Conservation (phyloP, 306 rosid species). For the Gynostemma pentaphyllum region DNA sequence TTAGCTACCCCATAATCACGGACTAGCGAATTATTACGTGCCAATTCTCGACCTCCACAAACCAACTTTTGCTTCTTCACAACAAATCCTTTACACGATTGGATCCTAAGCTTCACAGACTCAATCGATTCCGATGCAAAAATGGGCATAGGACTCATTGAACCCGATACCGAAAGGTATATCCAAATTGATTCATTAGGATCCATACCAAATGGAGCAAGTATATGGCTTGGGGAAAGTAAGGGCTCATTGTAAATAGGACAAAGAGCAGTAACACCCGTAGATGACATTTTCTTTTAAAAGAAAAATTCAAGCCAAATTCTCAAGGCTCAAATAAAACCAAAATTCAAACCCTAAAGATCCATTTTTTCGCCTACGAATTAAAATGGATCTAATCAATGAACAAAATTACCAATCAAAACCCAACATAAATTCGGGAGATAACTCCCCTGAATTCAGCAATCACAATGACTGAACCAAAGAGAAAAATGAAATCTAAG, state of each 20-base stretch:
- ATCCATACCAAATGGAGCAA: conserved; percentile 24
- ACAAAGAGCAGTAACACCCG: conserved; percentile 52
- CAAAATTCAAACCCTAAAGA: conserved; percentile 25
- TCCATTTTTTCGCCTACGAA: conserved; percentile 16
- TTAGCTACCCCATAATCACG: conserved; percentile 72
- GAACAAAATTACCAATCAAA: neutral
- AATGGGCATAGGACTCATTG: conserved; percentile 53
- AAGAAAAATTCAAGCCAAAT: neutral
- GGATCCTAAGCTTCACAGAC: conserved; percentile 71
- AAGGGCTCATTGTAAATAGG: conserved; percentile 41
- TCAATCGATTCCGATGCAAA: conserved; percentile 68
- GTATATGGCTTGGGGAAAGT: conserved; percentile 20
- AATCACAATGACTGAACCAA: neutral
- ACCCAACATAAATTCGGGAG: conserved; percentile 10
- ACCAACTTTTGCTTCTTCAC: conserved; percentile 76
- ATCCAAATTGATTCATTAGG: conserved; percentile 46
- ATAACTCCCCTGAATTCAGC: neutral
- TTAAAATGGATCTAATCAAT: conserved; percentile 1
- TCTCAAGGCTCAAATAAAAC: too few relatives aligned
- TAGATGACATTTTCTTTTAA: conserved; percentile 52
- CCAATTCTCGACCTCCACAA: conserved; percentile 79
- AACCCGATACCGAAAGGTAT: conserved; percentile 46
- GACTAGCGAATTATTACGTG: conserved; percentile 63
- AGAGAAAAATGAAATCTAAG: neutral
- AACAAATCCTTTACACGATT: conserved; percentile 56